Conservation (phyloP, 2,329 filamentous ascomycete species). For the Venturia oleaginea region DNA sequence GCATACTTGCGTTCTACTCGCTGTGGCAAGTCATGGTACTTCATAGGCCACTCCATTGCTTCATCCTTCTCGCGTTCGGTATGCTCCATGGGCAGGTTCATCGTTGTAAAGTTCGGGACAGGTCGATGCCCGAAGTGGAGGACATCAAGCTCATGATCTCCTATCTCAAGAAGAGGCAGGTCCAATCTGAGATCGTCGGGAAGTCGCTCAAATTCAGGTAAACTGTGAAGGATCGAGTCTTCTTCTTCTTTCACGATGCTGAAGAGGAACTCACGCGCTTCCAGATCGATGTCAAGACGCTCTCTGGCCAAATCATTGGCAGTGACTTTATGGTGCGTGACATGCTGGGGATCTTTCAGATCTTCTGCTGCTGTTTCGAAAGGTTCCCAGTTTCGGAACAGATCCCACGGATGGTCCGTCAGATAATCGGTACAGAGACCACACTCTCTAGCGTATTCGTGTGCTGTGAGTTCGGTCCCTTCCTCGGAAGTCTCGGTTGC, state of each 20-base stretch:
- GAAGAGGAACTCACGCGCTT: not conserved
- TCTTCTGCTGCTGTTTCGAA: not conserved
- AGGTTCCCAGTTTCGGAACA: not conserved
- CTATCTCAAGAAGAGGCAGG: conserved; percentile 34
- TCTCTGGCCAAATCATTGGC: not conserved
- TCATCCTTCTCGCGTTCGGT: conserved; percentile 34
- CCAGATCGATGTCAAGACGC: not conserved
- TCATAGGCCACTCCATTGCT: conserved; percentile 32
- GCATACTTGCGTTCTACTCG: conserved; percentile 20
- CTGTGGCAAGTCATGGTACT: conserved; percentile 24
- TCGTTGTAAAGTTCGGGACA: conserved; percentile 22
- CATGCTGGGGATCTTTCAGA: not conserved
- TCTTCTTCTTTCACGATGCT: not conserved
- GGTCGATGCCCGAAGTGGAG: conserved; percentile 25
- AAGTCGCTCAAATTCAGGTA: not conserved
- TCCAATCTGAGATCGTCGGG: conserved; percentile 29
- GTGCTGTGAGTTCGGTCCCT: not conserved
- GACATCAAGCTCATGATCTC: conserved; percentile 38
- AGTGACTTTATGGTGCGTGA: not conserved
- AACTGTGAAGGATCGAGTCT: not conserved
- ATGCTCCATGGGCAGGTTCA: conserved; percentile 27
- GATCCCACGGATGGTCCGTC: not conserved
- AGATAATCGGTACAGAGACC: conserved; percentile 3
- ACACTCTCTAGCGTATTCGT: conserved; percentile 2
- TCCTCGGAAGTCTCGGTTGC: not conserved